These are phyloP conservation scores for Leccinum pachyderme DNA, from an alignment of 1,284 basidiomycete species.

Conservation along the genomic window DNA sequence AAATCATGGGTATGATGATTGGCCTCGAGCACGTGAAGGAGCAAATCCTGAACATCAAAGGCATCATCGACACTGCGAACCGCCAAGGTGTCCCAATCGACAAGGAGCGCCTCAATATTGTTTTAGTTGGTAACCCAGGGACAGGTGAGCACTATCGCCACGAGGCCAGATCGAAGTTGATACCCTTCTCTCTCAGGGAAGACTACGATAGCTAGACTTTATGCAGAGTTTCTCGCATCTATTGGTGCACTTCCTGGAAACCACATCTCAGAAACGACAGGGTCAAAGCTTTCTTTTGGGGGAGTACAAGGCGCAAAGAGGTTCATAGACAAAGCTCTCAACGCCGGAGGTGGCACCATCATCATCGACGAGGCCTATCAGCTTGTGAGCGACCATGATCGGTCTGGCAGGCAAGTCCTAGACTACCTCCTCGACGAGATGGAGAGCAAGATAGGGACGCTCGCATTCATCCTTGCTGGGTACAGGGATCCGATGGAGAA, in stretches of 20 bases:
- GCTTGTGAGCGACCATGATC: not conserved
- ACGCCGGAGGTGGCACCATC: not conserved
- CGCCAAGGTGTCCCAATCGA: not conserved
- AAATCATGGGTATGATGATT: not conserved
- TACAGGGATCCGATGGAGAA: not conserved
- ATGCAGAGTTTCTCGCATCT: not conserved
- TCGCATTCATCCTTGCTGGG: not conserved
- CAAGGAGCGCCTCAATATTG: not conserved
- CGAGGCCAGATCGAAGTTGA: not conserved
- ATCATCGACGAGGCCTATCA: not conserved
- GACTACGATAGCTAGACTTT: not conserved
- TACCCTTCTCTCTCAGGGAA: not conserved
- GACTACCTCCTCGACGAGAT: not conserved
- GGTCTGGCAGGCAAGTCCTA: not conserved
- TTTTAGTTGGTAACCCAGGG: not conserved
- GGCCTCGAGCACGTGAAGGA: not conserved
- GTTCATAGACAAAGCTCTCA: not conserved
- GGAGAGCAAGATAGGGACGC: not conserved
- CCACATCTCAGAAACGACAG: not conserved
- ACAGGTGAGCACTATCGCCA: not conserved
- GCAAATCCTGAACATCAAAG: not conserved
- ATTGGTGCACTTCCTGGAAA: not conserved
- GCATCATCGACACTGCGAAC: not conserved
- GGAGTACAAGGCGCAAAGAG: not conserved
- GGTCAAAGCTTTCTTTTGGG: not conserved